phyloP scores from a whole-genome alignment of 2,329 filamentous ascomycete genomes.

The Epichloe festucae region DNA sequence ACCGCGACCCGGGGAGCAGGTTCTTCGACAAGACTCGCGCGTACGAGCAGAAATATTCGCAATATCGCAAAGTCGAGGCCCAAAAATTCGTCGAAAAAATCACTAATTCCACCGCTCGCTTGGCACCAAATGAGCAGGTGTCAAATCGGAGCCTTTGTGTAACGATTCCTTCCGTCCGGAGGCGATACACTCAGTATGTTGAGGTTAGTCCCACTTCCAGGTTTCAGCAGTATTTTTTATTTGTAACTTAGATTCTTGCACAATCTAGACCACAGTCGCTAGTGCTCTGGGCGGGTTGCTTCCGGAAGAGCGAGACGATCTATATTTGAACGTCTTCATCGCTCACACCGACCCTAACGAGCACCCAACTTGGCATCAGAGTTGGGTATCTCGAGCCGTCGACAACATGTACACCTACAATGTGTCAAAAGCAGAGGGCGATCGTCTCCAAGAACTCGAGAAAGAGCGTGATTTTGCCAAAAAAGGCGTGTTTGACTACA shows the following conservation, averaged over 20 bases:
- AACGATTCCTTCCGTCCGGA: neutral
- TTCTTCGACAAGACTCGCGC: neutral
- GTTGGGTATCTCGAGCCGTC: neutral
- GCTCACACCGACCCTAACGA: neutral
- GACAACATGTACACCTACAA: neutral
- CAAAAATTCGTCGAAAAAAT: neutral
- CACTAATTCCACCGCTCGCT: neutral
- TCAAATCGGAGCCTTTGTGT: neutral
- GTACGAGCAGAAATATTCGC: slow-evolving; percentile 1
- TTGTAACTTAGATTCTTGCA: neutral
- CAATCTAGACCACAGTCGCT: neutral
- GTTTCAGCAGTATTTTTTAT: neutral
- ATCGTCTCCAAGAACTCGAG: neutral
- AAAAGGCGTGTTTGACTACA: neutral
- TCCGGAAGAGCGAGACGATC: neutral
- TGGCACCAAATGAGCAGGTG: neutral
- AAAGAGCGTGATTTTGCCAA: neutral
- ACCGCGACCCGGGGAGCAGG: neutral
- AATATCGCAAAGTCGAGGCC: neutral
- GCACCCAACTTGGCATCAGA: neutral
- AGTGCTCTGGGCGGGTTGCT: neutral
- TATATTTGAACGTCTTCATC: neutral
- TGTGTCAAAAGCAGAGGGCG: neutral
- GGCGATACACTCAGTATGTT: neutral
- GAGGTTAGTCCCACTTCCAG: neutral